Evolutionary conservation across 768 basidiomycete species (phyloP).

Genomic region (Suillus sp.): DNA sequence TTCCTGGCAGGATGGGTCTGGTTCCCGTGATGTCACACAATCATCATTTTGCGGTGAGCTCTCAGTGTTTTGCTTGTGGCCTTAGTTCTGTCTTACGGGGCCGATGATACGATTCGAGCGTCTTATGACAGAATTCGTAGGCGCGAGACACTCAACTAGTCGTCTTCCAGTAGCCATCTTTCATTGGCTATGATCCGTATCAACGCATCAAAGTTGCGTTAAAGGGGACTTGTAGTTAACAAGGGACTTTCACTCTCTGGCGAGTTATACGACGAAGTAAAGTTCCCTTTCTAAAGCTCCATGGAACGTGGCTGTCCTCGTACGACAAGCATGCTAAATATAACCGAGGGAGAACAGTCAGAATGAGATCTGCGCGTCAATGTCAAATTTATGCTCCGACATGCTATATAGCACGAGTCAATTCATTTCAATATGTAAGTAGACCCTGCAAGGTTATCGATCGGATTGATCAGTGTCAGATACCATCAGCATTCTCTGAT

Average conservation of each 20-base stretch:
- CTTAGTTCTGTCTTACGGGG: too few species aligned
- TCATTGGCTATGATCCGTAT: background rate
- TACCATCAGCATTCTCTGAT: background rate
- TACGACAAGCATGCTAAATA: background rate
- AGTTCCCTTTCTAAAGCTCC: background rate
- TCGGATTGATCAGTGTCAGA: background rate
- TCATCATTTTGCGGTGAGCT: background rate
- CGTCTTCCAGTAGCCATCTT: background rate
- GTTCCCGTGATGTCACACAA: background rate
- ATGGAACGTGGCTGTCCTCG: background rate
- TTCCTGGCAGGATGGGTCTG: background rate
- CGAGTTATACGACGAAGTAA: background rate
- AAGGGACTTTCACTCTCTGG: background rate
- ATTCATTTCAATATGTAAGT: background rate
- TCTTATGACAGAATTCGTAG: background rate
- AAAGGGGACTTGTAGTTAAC: background rate
- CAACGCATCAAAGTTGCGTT: background rate
- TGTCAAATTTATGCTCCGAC: constrained; percentile 6
- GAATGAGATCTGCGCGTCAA: background rate
- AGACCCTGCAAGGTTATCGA: background rate
- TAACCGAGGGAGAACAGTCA: background rate
- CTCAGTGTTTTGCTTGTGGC: background rate
- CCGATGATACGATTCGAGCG: background rate
- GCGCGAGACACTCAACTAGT: background rate
- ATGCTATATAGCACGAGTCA: background rate